Evolutionary conservation across 2,329 filamentous ascomycete genomes (phyloP).

Genomic region (Sclerotinia trifoliorum): DNA sequence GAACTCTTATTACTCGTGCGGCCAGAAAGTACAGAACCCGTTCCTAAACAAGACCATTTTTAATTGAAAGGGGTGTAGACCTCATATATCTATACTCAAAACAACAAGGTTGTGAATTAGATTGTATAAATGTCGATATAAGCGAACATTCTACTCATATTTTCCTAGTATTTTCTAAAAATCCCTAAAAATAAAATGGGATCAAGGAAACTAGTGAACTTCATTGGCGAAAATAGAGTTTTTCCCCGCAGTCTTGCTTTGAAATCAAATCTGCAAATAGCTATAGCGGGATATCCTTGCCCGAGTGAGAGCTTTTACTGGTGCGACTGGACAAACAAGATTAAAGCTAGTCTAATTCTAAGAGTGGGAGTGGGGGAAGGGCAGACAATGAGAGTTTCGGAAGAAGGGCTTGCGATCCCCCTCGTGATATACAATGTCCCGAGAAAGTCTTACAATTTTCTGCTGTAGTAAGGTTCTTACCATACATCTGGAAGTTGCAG

Average conservation of each 20-base stretch:
- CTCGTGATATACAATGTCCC: neutral
- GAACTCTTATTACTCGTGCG: too few relatives aligned
- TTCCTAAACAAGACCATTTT: too few relatives aligned
- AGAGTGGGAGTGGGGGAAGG: neutral
- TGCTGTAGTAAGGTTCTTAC: neutral
- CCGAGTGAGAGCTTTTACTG: neutral
- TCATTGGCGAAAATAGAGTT: too few relatives aligned
- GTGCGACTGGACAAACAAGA: neutral
- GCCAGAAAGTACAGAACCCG: too few relatives aligned
- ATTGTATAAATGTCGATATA: too few relatives aligned
- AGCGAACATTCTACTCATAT: too few relatives aligned
- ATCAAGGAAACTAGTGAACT: too few relatives aligned
- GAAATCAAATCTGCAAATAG: neutral
- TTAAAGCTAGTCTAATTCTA: neutral
- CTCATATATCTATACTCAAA: too few relatives aligned
- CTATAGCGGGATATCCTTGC: neutral
- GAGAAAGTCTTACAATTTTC: neutral
- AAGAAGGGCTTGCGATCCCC: neutral
- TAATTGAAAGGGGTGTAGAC: too few relatives aligned
- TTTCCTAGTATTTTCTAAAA: too few relatives aligned
- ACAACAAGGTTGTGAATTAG: too few relatives aligned
- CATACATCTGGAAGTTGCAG: neutral
- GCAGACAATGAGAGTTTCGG: neutral
- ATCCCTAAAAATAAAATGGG: too few relatives aligned
- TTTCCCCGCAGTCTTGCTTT: neutral